Evolutionary conservation across 1,284 basidiomycete genomes (phyloP).

Genomic region (Rhodotorula sp.): DNA sequence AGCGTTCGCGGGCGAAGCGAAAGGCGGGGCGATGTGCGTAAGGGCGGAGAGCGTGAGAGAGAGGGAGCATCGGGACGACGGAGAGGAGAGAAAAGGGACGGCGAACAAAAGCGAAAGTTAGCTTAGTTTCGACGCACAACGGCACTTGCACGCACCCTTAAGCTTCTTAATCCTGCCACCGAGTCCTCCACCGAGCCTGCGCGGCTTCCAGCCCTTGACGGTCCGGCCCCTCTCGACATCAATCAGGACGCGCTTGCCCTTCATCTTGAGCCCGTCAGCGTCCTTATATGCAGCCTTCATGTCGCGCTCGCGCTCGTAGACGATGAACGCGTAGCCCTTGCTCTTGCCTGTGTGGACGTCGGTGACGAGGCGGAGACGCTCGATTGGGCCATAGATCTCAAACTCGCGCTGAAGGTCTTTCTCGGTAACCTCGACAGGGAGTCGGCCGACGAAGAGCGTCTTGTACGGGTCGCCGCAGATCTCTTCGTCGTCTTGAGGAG

Average conservation of each 20-base stretch:
- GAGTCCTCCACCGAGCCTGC: slow-evolving; percentile 87
- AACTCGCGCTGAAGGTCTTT: slow-evolving; percentile 90
- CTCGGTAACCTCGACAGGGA: slow-evolving; percentile 89
- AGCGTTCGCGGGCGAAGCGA: slow-evolving; percentile 8
- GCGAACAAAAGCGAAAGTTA: slow-evolving; percentile 37
- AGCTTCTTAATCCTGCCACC: slow-evolving; percentile 90
- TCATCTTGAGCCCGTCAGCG: slow-evolving; percentile 93
- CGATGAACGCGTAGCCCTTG: slow-evolving; percentile 92
- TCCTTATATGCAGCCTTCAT: slow-evolving; percentile 99
- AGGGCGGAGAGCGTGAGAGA: slow-evolving; percentile 42
- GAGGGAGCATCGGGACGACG: slow-evolving; percentile 32
- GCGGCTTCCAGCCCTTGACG: slow-evolving; percentile 97
- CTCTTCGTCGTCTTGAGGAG: slow-evolving; percentile 84
- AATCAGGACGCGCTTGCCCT: slow-evolving; percentile 90
- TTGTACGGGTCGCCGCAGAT: slow-evolving; percentile 98
- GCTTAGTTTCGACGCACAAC: slow-evolving; percentile 23
- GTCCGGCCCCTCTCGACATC: slow-evolving; percentile 98
- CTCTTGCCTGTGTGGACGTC: slow-evolving; percentile 68
- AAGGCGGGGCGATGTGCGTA: slow-evolving; percentile 27
- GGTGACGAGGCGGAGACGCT: slow-evolving; percentile 78
- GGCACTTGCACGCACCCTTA: slow-evolving; percentile 23
- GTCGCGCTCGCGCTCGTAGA: slow-evolving; percentile 95
- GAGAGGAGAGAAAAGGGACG: background rate
- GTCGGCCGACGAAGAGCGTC: slow-evolving; percentile 90
- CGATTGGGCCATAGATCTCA: slow-evolving; percentile 90